Evolutionary conservation across 1,284 basidiomycete species (phyloP), one percentile per base, ranked within the genome.

Genomic region (Ustilago curta): DNA sequence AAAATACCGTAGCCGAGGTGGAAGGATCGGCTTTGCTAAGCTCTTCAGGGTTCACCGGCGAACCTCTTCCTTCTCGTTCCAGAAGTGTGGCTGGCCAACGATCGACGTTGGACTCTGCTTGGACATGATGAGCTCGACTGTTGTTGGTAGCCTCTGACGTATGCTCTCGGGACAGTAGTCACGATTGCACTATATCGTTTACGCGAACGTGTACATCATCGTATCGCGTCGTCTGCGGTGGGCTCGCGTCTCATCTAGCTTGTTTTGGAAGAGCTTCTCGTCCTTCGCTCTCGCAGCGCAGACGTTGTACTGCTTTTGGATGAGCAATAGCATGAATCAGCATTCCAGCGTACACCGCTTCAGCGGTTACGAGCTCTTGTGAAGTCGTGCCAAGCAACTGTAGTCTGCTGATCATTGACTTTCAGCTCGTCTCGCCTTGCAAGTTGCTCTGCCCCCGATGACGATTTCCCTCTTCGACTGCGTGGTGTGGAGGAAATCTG

Each of bases 11-110:
- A 61, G 68, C 68, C 68, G 68, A 70, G 68, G 40, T 40, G n/a
- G 8, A 48, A 56, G 40, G 62, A 59, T 65, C 68, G 68, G 62
- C 44, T 70, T 70, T 65, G 68, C 68, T 70, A 70, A 70, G 53
- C 54, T 53, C 27, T 3, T 52, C 59, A 56, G 61, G 61, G 55
- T 59, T 56, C 49, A 52, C 16, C 16, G 31, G 16, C 25, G 19
- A 35, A 4, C 18, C n/a, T 18, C 27, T 37, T 35, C 43, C 43
- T 51, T 37, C 37, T 7, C 40, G 5, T 23, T 18, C 9, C 8
- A 25, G 25, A 58, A 49, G 58, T 43, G 43, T 53, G 59, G 19
- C 11, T 7, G 35, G 52, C 52, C 44, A 53, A 53, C n/a, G n/a
- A n/a, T n/a, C n/a, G n/a, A n/a, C n/a, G n/a, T n/a, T 64, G 57